phyloP scores from a whole-genome alignment of 2,329 filamentous ascomycete species.

The Talaromyces sp. region DNA sequence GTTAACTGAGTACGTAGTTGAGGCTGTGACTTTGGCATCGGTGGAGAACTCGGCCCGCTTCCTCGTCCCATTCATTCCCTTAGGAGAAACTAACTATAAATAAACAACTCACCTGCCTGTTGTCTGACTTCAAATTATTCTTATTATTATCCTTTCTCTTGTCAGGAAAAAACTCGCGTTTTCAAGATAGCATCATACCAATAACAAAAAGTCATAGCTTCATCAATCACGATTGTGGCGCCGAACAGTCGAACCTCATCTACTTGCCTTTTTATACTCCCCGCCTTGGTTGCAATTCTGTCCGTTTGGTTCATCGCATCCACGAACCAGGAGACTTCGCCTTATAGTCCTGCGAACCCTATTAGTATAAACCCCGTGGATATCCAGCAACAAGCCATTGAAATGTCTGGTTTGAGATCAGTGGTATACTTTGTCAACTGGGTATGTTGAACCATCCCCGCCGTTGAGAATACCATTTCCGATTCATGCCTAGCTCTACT shows the following conservation, averaged over 20 bases:
- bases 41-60: background rate
- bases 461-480: background rate
- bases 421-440: constrained; percentile 44
- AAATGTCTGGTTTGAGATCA: constrained; percentile 26
- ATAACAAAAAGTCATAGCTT: background rate
- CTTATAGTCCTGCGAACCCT: background rate
- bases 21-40: background rate
- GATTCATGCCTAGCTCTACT: no score
- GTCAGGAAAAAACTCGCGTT: background rate
- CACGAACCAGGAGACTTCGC: background rate
- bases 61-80: background rate
- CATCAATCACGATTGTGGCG: constrained; percentile 3
- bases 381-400: background rate
- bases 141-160: background rate
- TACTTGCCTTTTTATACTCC: background rate
- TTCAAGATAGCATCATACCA: background rate
- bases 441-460: constrained; percentile 25
- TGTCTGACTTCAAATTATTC: no score
- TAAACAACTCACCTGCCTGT: background rate
- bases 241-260: background rate
- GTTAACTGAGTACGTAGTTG: background rate
- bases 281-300: background rate
- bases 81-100: background rate
- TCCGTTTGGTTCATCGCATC: background rate
- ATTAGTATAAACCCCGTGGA: background rate